Base-by-base conservation (phyloP, 352 stramenopile genomes). In the Phytophthora pluvialis region DNA sequence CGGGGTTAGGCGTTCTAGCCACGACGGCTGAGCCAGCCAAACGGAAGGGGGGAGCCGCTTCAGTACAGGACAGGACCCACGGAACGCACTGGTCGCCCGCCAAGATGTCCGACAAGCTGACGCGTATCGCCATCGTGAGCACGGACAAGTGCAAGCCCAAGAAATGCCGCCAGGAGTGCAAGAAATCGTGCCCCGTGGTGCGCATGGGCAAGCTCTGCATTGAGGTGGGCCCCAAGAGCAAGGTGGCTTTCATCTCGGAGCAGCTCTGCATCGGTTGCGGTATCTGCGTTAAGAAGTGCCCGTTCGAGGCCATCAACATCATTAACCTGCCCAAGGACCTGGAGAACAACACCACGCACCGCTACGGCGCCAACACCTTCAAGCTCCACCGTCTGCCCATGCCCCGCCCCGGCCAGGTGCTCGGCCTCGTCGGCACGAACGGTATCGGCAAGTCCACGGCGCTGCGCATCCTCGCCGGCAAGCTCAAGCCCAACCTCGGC, bases 221-320 rank as follows among this genome's bases (percentile, higher is more conserved):
- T 77, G 98, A 99, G 75, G 98, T 99, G 35, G 86, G 73, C 35
- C 91, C 91, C 39, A 99, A 97, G 70, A 91, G 57, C 79, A 99
- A 99, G 82, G 88, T 99, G 50, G 97, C 97, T 9, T 99, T 98
- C 81, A 98, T 99, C 72, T 99, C 95, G 39, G 98, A 99, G 80
- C 70, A 98, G 80, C 93, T 99, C 21, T 99, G 98, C 77, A 99
- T 99, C 67, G 98, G 98, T 69, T 99, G 98, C 74, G 97, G 98
- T 89, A 99, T 99, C 72, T 99, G 98, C 77, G 97, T 99, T 7
- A 99, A 99, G 86, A 99, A 99, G 77, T 99, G 98, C 73, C 98
- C 98, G 21, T 99, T 99, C 65, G 97, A 99, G 60, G 98, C 98
- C 32, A 99, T 99, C 60, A 97, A 94, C 70, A 99, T 99, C 67